These are phyloP conservation scores for Solanum bulbocastanum DNA, from an alignment of 257 asterid genomes.

Conservation along the genomic window DNA sequence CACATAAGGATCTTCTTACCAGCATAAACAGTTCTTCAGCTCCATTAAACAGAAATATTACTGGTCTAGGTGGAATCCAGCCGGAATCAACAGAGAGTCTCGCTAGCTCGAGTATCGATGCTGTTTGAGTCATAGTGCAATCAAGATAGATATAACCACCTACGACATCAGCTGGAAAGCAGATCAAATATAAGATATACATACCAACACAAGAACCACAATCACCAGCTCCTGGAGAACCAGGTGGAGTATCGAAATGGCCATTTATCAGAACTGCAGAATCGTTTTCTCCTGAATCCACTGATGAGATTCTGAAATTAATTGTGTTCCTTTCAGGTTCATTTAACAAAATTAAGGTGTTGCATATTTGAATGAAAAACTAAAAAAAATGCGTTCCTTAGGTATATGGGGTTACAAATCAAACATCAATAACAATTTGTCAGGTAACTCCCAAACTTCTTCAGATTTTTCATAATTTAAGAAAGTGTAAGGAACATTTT, in stretches of 20 bases:
- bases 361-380: not conserved
- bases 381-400: not conserved
- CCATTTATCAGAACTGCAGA: conserved; percentile 77
- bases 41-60: conserved; percentile 91
- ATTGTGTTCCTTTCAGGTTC: not conserved
- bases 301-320: conserved; percentile 65
- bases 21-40: conserved; percentile 97
- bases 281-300: conserved; percentile 59
- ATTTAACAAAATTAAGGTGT: not conserved
- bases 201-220: conserved; percentile 98
- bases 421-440: not conserved
- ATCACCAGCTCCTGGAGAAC: conserved; percentile 99
- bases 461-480: not conserved
- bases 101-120: conserved; percentile 88
- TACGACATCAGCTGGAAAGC: not conserved
- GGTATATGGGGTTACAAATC: not conserved
- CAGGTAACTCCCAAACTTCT: not conserved
- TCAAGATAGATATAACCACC: conserved; percentile 8
- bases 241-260: conserved; percentile 86
- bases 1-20: conserved; percentile 40
- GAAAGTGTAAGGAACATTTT: not conserved
- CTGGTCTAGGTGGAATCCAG: conserved; percentile 88
- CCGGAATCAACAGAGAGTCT: conserved; percentile 79
- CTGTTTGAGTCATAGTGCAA: conserved; percentile 33
- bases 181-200: conserved; percentile 9